These are phyloP conservation scores for Keithomyces neogunnii DNA, from an alignment of 2,329 filamentous ascomycete species.

Conservation along the genomic window DNA sequence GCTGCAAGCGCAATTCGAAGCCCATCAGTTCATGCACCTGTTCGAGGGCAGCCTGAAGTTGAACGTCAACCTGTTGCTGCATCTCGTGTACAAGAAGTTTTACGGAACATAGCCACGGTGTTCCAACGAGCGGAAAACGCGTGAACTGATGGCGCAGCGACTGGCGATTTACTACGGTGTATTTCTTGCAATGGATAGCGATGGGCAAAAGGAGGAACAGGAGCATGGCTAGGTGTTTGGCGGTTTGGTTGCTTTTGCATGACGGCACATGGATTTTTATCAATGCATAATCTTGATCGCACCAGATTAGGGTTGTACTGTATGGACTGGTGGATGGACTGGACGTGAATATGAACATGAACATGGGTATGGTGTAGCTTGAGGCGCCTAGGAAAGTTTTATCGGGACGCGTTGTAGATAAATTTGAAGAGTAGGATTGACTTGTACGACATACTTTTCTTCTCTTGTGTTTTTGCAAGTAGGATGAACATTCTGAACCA, in stretches of 20 bases:
- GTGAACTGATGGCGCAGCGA: neutral
- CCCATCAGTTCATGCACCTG: slow-evolving; percentile 89
- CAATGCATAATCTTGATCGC: neutral
- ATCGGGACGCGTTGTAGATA: neutral
- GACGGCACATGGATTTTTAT: neutral
- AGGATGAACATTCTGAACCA: no score
- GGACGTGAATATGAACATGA: neutral
- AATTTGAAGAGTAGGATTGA: neutral
- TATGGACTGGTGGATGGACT: neutral
- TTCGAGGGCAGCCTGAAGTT: slow-evolving; percentile 80
- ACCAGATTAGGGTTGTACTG: neutral
- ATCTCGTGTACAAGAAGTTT: slow-evolving; percentile 98
- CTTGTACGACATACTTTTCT: neutral
- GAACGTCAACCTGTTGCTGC: slow-evolving; percentile 94
- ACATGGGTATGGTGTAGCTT: neutral
- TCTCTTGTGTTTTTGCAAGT: neutral
- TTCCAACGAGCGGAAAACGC: neutral
- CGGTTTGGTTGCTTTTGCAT: neutral
- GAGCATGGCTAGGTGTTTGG: slow-evolving; percentile 3
- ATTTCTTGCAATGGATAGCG: slow-evolving; percentile 1
- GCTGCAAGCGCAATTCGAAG: slow-evolving; percentile 93
- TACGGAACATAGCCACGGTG: slow-evolving; percentile 55
- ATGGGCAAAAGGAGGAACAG: neutral
- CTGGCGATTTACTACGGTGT: neutral
- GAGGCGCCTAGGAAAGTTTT: neutral